Percentiles rank a stretch among this genome's conserved stretches.
These are phyloP conservation scores for Guadua angustifolia DNA, from an alignment of 176 grass and related monocot species.

Conservation along the genomic window DNA sequence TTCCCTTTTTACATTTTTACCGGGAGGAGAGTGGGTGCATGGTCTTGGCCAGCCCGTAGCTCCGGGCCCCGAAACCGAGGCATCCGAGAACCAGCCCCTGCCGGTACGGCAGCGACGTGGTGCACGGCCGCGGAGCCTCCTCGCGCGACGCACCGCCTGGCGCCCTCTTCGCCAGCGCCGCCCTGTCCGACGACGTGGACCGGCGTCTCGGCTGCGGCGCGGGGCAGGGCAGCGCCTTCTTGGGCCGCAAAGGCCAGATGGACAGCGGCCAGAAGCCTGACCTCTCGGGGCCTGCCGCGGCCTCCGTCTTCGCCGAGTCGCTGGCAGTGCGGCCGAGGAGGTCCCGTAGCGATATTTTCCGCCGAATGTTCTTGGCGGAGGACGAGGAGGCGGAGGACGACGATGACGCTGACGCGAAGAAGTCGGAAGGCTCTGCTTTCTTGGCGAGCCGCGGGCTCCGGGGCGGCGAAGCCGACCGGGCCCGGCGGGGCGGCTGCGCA, in stretches of 20 bases:
- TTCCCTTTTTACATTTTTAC: background rate
- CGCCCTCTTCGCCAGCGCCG: background rate
- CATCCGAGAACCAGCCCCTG: constrained; percentile 68
- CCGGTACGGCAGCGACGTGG: constrained; percentile 68
- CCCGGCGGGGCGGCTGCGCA: constrained; percentile 22
- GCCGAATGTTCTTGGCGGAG: constrained; percentile 22
- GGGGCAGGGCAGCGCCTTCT: constrained; percentile 38
- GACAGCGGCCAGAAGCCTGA: constrained; percentile 43
- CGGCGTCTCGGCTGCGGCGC: constrained; percentile 33
- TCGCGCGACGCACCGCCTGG: constrained; percentile 28
- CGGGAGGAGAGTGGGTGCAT: constrained; percentile 47
- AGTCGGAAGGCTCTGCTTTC: background rate
- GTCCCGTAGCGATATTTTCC: constrained; percentile 55
- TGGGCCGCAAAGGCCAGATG: constrained; percentile 50
- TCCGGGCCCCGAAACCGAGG: constrained; percentile 55
- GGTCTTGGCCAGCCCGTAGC: constrained; percentile 66
- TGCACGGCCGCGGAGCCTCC: constrained; percentile 41
- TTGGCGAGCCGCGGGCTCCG: constrained; percentile 36
- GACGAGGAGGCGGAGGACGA: constrained; percentile 23
- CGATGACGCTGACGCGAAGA: constrained; percentile 7
- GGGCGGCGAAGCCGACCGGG: constrained; percentile 49
- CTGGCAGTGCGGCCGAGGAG: constrained; percentile 34
- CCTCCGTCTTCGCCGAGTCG: background rate
- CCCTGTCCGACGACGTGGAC: constrained; percentile 42
- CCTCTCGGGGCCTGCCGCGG: constrained; percentile 20